Percentiles rank a stretch among this genome's conserved stretches.
phyloP scores from a whole-genome alignment of 257 asterid genomes.

The Fraxinus cuspidata region DNA sequence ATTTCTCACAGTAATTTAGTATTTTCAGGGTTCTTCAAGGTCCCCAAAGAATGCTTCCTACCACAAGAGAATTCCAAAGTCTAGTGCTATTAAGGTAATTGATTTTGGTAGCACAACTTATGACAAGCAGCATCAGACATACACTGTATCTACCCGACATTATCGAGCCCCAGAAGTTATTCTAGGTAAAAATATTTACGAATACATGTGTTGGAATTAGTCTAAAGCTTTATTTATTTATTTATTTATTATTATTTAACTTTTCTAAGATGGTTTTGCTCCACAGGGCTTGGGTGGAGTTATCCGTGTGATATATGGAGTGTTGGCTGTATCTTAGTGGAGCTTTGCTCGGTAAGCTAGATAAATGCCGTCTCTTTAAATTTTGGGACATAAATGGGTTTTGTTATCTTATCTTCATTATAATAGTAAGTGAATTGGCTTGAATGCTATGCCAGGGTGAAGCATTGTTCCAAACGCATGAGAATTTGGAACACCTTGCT shows the following conservation, averaged over 20 bases:
- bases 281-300: conserved; percentile 16
- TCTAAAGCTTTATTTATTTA: neutral
- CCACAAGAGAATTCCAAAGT: conserved; percentile 75
- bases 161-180: conserved; percentile 25
- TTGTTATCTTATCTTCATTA: neutral
- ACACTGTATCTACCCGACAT: conserved; percentile 20
- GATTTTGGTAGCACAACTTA: conserved; percentile 66
- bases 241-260: neutral
- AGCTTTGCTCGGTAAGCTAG: conserved; percentile 14
- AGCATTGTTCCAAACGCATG: conserved; percentile 90
- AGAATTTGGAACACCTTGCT: conserved; percentile 89
- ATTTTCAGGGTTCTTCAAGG: conserved; percentile 58
- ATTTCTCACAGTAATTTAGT: neutral
- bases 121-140: conserved; percentile 7
- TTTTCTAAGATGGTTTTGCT: neutral
- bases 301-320: conserved; percentile 22
- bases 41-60: conserved; percentile 62
- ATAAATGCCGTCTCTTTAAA: neutral
- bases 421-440: neutral
- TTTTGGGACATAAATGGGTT: neutral
- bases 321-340: conserved; percentile 20
- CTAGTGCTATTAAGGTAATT: conserved; percentile 87
- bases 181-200: neutral
- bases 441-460: conserved; percentile 52
- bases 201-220: neutral